phyloP scores from a whole-genome alignment of 192 early-diverging fungal genomes.

The Linnemannia zychae region DNA sequence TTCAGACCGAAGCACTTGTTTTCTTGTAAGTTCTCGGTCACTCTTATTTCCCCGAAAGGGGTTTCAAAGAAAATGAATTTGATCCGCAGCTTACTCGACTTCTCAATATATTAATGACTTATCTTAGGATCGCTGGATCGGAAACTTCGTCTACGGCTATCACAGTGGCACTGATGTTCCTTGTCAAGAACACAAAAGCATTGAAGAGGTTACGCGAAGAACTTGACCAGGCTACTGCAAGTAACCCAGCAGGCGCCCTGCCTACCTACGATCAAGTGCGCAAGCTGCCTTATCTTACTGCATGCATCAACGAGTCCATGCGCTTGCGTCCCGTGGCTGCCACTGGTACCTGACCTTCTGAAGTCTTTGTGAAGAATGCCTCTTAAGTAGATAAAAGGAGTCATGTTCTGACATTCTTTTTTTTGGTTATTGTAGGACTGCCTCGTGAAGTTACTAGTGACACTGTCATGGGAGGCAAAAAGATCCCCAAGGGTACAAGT shows the following conservation, averaged over 20 bases:
- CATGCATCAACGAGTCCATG: conserved; percentile 69
- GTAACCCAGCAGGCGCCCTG: conserved; percentile 13
- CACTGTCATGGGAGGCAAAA: conserved; percentile 53
- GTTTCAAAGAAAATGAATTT: background rate
- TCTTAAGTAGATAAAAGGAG: background rate
- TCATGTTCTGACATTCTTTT: background rate
- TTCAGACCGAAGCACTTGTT: conserved; percentile 35
- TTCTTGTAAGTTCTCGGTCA: conserved; percentile 42
- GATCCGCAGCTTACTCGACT: background rate
- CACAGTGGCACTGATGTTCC: conserved; percentile 38
- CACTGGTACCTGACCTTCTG: conserved; percentile 22
- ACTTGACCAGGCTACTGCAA: conserved; percentile 36
- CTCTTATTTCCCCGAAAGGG: background rate
- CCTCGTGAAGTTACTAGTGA: conserved; percentile 51
- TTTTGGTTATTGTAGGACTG: conserved; percentile 17
- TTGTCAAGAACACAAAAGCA: conserved; percentile 40
- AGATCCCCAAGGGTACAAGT: conserved; percentile 62
- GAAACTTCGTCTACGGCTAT: conserved; percentile 44
- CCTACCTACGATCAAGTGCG: conserved; percentile 62
- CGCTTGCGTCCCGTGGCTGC: conserved; percentile 61
- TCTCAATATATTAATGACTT: background rate
- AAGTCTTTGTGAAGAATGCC: background rate
- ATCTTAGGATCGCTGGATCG: conserved; percentile 50
- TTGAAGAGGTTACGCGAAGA: conserved; percentile 38
- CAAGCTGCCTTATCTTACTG: conserved; percentile 62